Base-by-base conservation (phyloP, 495 filamentous ascomycete species). In the Penicillium silybi region DNA sequence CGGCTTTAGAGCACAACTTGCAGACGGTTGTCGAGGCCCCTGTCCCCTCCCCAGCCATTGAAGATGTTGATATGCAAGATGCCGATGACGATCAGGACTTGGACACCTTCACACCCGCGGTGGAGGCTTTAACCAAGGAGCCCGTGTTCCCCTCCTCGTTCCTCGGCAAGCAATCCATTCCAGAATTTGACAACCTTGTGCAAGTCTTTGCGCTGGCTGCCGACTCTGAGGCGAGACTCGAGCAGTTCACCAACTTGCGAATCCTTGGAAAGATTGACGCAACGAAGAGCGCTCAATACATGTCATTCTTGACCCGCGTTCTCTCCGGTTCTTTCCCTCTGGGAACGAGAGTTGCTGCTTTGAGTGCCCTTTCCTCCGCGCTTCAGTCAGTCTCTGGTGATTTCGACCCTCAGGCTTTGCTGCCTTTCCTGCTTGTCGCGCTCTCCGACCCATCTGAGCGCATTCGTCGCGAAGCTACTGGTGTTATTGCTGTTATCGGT, bases 391-490 rank as follows among this genome's bases (percentile, higher is more conserved):
- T 59, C 6, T 66, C 77, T 23, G 76, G 67, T 32, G 68, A 67
- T n/a, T 51, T 84, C 42, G 91, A 95, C 62, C 74, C 85, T 35
- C 92, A 96, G 61, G 82, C 83, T 3, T 59, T 95, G 17, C 54
- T 96, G 23, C 91, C 92, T 13, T 95, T 95, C 65, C 64, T 84
- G 26, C 63, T 96, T 29, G 74, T 73, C 47, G 88, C 86, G 8
- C 78, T 98, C 16, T 72, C 82, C 22, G 93, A 98, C 65, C 67
- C 80, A 3, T 83, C 86, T 1, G 78, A 80, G 47, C 84, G 78
- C 41, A 86, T 96, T 46, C 84, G 93, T 25, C 80, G 82, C 18
- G 83, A 89, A 34, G 86, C 90, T 17, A 83, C 85, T 26, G 78
- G 85, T 37, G 77, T 90, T 23, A 55, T 87, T 51, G 57, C 55